phyloP scores from a whole-genome alignment of 495 filamentous ascomycete species.

The Friedmanniomyces endolithicus region DNA sequence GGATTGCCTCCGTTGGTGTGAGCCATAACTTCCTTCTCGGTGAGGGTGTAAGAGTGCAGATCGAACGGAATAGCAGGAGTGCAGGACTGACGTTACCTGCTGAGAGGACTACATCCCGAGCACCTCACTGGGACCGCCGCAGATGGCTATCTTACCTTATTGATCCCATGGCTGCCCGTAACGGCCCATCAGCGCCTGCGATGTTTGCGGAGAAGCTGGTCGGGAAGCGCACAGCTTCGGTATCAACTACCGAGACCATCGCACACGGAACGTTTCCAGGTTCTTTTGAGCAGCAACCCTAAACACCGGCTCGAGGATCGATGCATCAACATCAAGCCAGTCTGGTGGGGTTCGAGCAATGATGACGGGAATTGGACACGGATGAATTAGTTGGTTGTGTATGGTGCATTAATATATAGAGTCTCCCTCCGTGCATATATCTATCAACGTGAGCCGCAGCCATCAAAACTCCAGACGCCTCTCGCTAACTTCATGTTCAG shows the following conservation, averaged over 20 bases:
- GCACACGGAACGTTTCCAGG: neutral
- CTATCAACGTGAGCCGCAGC: neutral
- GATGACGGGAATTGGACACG: too few relatives aligned
- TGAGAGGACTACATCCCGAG: too few relatives aligned
- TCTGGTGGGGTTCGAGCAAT: too few relatives aligned
- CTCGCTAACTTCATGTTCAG: slow-evolving; percentile 2
- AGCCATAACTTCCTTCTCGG: neutral
- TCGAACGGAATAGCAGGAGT: too few relatives aligned
- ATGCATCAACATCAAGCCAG: too few relatives aligned
- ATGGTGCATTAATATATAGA: neutral
- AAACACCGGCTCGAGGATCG: too few relatives aligned
- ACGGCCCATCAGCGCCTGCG: too few relatives aligned
- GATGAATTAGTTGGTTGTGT: neutral
- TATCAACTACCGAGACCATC: neutral
- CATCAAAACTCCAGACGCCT: neutral
- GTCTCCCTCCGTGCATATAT: neutral
- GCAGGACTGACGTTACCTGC: too few relatives aligned
- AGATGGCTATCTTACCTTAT: too few relatives aligned
- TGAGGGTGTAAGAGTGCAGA: neutral
- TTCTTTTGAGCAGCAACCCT: neutral
- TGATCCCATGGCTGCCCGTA: too few relatives aligned
- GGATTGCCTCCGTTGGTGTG: neutral
- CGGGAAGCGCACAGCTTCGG: neutral
- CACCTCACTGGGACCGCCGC: too few relatives aligned
- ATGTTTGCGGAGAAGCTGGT: neutral